Base-by-base conservation (phyloP, 106 monocot genomes). In the Hemerocallis citrina region DNA sequence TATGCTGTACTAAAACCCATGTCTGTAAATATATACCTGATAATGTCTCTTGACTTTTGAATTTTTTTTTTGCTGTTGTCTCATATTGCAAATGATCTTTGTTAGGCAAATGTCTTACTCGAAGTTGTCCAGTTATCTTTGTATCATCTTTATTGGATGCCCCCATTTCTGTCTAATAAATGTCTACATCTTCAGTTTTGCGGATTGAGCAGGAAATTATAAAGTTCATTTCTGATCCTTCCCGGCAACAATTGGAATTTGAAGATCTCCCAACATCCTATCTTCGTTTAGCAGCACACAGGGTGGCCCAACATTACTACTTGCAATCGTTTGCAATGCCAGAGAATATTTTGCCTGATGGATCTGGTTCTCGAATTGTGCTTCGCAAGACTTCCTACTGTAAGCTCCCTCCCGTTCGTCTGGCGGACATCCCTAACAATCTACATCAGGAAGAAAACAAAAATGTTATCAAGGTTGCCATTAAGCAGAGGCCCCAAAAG, bases 201-300 rank as follows among this genome's bases (percentile, higher is more conserved):
- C 78, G 94, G 44, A 89, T 95, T 89, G 94, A 95, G 64, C 89
- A 95, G 73, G 89, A 95, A 44, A 64, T 95, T 58, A 62, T 61
- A 52, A 95, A 69, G 65, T 95, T 95, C 55, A 69, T 95, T 33
- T 70, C 68, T 41, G 86, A 95, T 75, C 89, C 89, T 25, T 67
- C 51, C 13, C 80, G 75, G 57, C 79, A 81, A 31, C 75, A 95
- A 45, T 64, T 86, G 46, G 94, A 89, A 47, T 85, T 95, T 56
- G 55, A 77, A 17, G 64, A 64, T n/a, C 76, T 89, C 71, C 94
- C 94, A 47, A 95, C 85, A 62, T 95, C 94, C 19, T 95, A 95
- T 62, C 68, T 95, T 7, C 68, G 89, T n/a, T 59, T 89, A 50
- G 94, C 94, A 33, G 94, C 94, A 59, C 89, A 95, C 46, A 73